Conservation (phyloP, 148 eudicot species). For the Rhododendron williamsianum region DNA sequence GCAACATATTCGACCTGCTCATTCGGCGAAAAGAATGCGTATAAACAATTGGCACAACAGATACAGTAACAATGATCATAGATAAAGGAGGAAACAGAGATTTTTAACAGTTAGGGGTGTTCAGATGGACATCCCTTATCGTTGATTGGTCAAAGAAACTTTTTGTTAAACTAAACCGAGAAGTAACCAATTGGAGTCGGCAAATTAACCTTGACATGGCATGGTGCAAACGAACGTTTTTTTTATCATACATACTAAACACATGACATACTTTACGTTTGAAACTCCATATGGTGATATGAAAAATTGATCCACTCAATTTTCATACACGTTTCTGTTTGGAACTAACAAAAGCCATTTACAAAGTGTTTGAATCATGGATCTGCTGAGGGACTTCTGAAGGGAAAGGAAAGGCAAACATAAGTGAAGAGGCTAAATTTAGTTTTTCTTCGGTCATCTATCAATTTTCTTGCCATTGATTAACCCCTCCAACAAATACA, state of each 20-base stretch:
- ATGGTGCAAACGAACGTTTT: background rate
- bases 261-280: background rate
- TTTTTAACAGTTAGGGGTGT: background rate
- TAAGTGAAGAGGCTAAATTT: background rate
- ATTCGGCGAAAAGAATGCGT: background rate
- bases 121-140: background rate
- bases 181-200: background rate
- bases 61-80: background rate
- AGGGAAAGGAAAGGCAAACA: background rate
- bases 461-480: background rate
- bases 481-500: background rate
- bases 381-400: background rate
- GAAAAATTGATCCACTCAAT: background rate
- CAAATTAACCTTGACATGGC: background rate
- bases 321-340: background rate
- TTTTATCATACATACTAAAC: background rate
- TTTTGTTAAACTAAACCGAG: background rate
- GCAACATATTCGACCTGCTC: slow-evolving; percentile 64
- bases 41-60: slow-evolving; percentile 6
- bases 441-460: background rate
- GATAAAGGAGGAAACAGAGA: background rate
- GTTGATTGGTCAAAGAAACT: background rate
- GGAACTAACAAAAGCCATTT: slow-evolving; percentile 1
- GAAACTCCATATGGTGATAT: background rate
- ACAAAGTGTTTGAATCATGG: background rate